Percentiles rank a stretch among this genome's conserved stretches.
Conservation (phyloP, 495 filamentous ascomycete genomes). For the Aspergillus mulundensis region DNA sequence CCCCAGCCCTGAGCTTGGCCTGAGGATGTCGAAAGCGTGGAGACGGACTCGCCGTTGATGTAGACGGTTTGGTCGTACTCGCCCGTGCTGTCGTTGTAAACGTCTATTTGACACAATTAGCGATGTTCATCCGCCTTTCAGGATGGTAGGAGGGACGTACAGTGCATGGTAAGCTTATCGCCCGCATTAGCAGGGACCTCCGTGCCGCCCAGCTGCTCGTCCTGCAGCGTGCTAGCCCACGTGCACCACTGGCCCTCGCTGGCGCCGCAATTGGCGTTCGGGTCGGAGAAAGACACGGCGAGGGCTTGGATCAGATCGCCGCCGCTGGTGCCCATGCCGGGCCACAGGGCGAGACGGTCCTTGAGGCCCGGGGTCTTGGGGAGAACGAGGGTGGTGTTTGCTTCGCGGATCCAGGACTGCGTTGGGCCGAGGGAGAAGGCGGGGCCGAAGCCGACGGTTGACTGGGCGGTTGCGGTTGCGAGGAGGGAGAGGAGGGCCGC, state of each 20-base stretch:
- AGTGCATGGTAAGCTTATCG: conserved; percentile 24
- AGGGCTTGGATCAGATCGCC: conserved; percentile 38
- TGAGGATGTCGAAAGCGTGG: conserved; percentile 9
- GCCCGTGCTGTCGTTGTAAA: conserved; percentile 31
- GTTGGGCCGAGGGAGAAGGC: conserved; percentile 33
- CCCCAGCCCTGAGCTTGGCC: conserved; percentile 36
- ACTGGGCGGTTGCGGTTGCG: conserved; percentile 15
- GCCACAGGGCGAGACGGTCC: conserved; percentile 34
- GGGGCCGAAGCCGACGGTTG: conserved; percentile 29
- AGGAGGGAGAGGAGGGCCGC: conserved; percentile 11
- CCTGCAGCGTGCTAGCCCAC: conserved; percentile 33
- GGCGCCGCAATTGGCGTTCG: conserved; percentile 30
- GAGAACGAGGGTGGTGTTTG: conserved; percentile 31
- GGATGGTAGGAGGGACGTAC: too few relatives aligned
- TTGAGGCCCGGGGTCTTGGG: conserved; percentile 22
- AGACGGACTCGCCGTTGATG: conserved; percentile 28
- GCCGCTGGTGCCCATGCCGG: conserved; percentile 36
- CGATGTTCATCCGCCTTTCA: too few relatives aligned
- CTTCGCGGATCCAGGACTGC: conserved; percentile 32
- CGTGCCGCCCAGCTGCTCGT: conserved; percentile 18
- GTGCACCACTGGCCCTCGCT: conserved; percentile 32
- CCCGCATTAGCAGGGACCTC: conserved; percentile 21
- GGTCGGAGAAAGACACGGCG: conserved; percentile 30
- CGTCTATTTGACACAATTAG: conserved; percentile 18
- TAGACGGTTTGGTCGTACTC: conserved; percentile 38